Percentiles rank a stretch among this genome's conserved stretches.
Evolutionary conservation across 306 rosid genomes (phyloP).

Genomic region (Oemleria cerasiformis): DNA sequence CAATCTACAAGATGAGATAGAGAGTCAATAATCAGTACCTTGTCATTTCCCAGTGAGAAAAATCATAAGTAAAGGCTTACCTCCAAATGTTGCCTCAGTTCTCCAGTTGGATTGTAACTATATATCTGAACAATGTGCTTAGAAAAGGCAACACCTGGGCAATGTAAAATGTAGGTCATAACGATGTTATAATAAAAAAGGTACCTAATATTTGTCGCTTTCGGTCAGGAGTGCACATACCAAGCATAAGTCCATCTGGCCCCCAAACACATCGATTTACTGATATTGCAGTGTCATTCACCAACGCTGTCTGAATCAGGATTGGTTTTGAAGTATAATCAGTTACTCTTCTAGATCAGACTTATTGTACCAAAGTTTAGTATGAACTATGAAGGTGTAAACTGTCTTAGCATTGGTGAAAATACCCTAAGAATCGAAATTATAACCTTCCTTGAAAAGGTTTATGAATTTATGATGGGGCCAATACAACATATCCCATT

Average conservation of each 20-base stretch:
- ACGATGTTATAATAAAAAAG: not conserved
- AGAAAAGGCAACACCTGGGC: conserved; percentile 41
- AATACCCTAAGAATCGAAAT: not conserved
- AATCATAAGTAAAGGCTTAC: conserved; percentile 17
- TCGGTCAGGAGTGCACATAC: conserved; percentile 19
- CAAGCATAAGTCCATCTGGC: conserved; percentile 43
- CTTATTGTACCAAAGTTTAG: not conserved
- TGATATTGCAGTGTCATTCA: conserved; percentile 40
- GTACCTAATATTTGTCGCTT: not conserved
- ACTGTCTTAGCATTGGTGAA: not conserved
- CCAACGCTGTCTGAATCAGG: conserved; percentile 33
- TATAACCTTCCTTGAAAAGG: not conserved
- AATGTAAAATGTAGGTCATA: not conserved
- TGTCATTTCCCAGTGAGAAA: not conserved
- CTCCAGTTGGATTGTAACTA: conserved; percentile 41
- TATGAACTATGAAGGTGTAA: not conserved
- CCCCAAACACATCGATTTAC: conserved; percentile 50
- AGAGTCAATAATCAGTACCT: conserved; percentile 14
- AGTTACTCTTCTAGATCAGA: conserved; percentile 1
- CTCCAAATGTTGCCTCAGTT: conserved; percentile 41
- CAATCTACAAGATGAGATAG: conserved; percentile 31
- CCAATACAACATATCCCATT: not conserved
- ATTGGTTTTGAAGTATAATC: conserved; percentile 14
- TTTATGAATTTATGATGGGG: not conserved
- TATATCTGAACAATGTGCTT: conserved; percentile 43